A percentile compares a stretch with the other conserved stretches of the same genome.
phyloP scores from a whole-genome alignment of 495 filamentous ascomycete genomes.

The Penicillium ucsense region DNA sequence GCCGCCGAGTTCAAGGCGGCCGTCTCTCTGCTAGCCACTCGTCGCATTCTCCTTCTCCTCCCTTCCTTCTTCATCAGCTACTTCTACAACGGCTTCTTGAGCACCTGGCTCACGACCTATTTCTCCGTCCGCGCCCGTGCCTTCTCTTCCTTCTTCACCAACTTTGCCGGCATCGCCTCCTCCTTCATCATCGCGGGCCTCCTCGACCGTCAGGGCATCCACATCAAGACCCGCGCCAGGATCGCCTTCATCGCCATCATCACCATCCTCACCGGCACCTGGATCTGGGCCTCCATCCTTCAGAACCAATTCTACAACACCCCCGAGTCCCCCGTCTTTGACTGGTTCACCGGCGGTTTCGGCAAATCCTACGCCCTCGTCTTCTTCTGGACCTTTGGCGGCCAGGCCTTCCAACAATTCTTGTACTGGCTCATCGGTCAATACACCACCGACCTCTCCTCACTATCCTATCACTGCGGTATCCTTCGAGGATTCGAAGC shows the following conservation, averaged over 20 bases:
- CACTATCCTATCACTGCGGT: conserved; percentile 24
- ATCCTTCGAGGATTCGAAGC: conserved; percentile 25
- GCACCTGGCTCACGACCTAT: conserved; percentile 24
- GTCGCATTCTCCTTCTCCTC: conserved; percentile 19
- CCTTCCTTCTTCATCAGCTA: conserved; percentile 29
- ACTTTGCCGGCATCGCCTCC: conserved; percentile 24
- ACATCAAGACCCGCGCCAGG: conserved; percentile 25
- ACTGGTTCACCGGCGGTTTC: conserved; percentile 26
- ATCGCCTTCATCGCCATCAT: conserved; percentile 19
- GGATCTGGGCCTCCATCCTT: conserved; percentile 25
- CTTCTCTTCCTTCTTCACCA: conserved; percentile 28
- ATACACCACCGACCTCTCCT: conserved; percentile 24
- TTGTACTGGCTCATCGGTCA: conserved; percentile 27
- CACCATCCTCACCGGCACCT: conserved; percentile 18
- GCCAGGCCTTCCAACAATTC: conserved; percentile 27
- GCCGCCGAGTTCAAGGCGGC: conserved; percentile 23
- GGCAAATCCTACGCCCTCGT: conserved; percentile 23
- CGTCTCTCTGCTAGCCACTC: conserved; percentile 15
- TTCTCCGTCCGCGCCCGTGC: conserved; percentile 26
- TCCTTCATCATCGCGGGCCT: conserved; percentile 22
- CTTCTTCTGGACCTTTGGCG: conserved; percentile 26
- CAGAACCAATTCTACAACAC: conserved; percentile 21
- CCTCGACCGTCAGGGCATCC: conserved; percentile 23
- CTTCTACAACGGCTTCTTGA: conserved; percentile 27
- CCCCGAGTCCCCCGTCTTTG: conserved; percentile 17